A percentile compares a stretch with the other conserved stretches of the same genome.
Conservation (phyloP, 2,329 filamentous ascomycete genomes). For the Aspergillus japonicus region DNA sequence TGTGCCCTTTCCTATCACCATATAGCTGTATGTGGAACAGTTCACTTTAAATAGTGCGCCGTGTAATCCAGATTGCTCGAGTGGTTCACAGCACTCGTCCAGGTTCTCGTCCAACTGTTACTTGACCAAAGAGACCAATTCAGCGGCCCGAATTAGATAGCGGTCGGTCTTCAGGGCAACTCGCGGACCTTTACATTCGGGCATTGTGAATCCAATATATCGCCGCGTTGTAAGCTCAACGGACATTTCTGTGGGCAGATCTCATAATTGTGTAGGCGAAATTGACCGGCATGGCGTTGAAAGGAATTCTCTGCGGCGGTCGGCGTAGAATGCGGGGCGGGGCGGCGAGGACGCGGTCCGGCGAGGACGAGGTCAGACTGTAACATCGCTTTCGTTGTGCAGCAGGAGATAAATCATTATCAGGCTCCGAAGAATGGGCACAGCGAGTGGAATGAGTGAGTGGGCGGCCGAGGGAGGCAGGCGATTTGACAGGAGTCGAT, state of each 20-base stretch:
- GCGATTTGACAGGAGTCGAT: no score
- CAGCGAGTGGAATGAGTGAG: no score
- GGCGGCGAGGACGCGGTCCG: no score
- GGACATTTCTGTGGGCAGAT: slow-evolving; percentile 7
- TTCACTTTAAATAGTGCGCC: slow-evolving; percentile 32
- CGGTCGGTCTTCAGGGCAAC: not conserved
- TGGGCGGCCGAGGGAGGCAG: no score
- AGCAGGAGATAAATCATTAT: no score
- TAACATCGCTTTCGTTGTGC: no score
- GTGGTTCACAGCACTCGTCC: slow-evolving; percentile 23
- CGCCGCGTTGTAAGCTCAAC: slow-evolving; percentile 22
- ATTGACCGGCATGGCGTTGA: not conserved
- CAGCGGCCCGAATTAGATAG: slow-evolving; percentile 18
- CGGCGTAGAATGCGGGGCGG: no score
- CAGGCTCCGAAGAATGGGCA: no score
- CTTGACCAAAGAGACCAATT: slow-evolving; percentile 23
- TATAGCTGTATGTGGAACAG: slow-evolving; percentile 26
- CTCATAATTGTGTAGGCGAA: not conserved
- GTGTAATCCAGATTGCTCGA: slow-evolving; percentile 24
- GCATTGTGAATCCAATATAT: not conserved
- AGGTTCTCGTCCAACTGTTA: slow-evolving; percentile 29
- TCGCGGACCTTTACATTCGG: slow-evolving; percentile 3
- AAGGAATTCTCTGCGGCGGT: not conserved
- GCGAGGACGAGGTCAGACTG: no score
- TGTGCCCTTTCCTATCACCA: slow-evolving; percentile 33